Evolutionary conservation across 192 early-diverging fungal species (phyloP).

Genomic region (Coemansia sp.): DNA sequence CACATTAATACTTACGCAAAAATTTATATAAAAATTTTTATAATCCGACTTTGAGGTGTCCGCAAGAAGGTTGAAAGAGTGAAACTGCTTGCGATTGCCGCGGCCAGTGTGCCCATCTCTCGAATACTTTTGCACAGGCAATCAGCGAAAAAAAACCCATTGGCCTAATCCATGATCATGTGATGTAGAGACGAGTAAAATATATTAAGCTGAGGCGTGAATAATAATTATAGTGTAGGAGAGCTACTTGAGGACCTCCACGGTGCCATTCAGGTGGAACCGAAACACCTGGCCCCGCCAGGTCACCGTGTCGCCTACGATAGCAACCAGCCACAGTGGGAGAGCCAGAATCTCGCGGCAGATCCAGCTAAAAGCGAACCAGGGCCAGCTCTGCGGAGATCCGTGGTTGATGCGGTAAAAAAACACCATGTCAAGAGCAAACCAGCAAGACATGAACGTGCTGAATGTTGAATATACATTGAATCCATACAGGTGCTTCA

Average conservation of each 20-base stretch:
- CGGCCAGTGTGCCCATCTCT: neutral
- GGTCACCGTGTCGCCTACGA: slow-evolving; percentile 75
- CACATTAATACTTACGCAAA: slow-evolving; percentile 12
- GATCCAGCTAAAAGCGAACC: slow-evolving; percentile 69
- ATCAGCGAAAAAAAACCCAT: neutral
- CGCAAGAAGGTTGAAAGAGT: neutral
- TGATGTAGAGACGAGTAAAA: neutral
- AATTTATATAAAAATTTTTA: slow-evolving; percentile 4
- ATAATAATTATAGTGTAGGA: too few species aligned
- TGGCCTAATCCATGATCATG: neutral
- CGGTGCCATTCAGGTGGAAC: slow-evolving; percentile 65
- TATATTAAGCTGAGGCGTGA: neutral
- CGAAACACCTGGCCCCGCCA: slow-evolving; percentile 82
- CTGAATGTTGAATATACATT: slow-evolving; percentile 47
- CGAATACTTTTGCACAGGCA: neutral
- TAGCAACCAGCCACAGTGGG: slow-evolving; percentile 80
- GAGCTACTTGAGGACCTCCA: slow-evolving; percentile 23
- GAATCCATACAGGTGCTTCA: slow-evolving; percentile 57
- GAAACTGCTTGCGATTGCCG: neutral
- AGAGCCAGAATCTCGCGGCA: slow-evolving; percentile 79
- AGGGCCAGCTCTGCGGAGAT: slow-evolving; percentile 52
- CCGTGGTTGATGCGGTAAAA: slow-evolving; percentile 45
- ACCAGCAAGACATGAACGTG: slow-evolving; percentile 58
- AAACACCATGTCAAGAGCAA: slow-evolving; percentile 61
- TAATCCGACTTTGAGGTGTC: slow-evolving; percentile 6